A percentile compares a stretch with the other conserved stretches of the same genome.
Conservation (phyloP, 768 basidiomycete species). For the Hebeloma cylindrosporum region DNA sequence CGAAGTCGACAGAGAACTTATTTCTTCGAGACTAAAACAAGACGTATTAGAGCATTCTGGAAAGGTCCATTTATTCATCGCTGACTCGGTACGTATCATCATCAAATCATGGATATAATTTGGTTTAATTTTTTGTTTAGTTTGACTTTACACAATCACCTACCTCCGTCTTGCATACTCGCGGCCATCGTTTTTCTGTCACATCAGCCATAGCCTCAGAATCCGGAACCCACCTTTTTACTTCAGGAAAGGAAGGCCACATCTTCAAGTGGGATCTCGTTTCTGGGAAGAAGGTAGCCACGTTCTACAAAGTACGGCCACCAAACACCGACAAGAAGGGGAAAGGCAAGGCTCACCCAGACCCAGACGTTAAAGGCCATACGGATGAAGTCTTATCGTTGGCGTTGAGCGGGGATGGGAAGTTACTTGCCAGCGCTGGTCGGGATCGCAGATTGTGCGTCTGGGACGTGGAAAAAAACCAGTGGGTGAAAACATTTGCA, state of each 20-base stretch:
- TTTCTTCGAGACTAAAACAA: slow-evolving; percentile 86
- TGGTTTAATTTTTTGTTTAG: slow-evolving; percentile 31
- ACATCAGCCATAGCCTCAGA: slow-evolving; percentile 81
- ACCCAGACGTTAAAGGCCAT: slow-evolving; percentile 65
- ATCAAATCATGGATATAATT: background rate
- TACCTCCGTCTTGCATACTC: slow-evolving; percentile 53
- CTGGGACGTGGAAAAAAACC: slow-evolving; percentile 77
- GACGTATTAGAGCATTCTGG: slow-evolving; percentile 91
- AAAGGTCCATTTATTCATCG: slow-evolving; percentile 80
- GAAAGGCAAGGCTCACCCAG: slow-evolving; percentile 49
- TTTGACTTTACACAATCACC: slow-evolving; percentile 56
- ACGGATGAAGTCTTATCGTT: slow-evolving; percentile 83
- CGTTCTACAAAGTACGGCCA: slow-evolving; percentile 58
- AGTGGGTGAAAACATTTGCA: slow-evolving; percentile 80
- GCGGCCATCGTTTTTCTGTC: slow-evolving; percentile 75
- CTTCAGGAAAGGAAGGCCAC: slow-evolving; percentile 86
- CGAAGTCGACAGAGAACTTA: slow-evolving; percentile 91
- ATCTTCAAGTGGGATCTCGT: slow-evolving; percentile 84
- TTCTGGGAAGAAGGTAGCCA: slow-evolving; percentile 57
- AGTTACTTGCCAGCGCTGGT: slow-evolving; percentile 83
- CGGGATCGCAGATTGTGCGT: slow-evolving; percentile 79
- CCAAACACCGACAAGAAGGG: slow-evolving; percentile 45
- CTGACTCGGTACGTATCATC: slow-evolving; percentile 55
- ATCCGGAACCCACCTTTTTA: slow-evolving; percentile 75
- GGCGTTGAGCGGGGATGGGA: slow-evolving; percentile 84